Evolutionary conservation across 2,329 filamentous ascomycete genomes (phyloP), one percentile per base, ranked within the genome.

Genomic region (Paraphoma sp.): DNA sequence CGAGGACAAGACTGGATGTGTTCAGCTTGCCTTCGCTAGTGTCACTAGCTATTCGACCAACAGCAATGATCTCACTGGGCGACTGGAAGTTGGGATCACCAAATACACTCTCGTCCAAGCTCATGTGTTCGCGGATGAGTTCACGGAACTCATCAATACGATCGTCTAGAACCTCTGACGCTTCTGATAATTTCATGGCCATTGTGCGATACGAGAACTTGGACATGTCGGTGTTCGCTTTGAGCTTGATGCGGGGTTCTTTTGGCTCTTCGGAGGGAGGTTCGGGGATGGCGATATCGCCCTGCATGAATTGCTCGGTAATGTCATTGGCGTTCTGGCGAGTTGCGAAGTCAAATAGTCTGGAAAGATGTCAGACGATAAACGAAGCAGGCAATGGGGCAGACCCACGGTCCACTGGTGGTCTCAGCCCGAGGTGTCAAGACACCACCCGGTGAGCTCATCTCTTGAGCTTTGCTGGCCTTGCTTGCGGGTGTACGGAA

Each of bases 101-200:
- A 74, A 99, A 96, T 0, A 87, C 89, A 16, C 86, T 85, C 56
- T 95, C 89, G 16, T 95, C 91, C 6, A 97, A 81, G 12, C 85
- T 82, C 76, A 96, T 86, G 63, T 93, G 83, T 53, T 89, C 86
- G 77, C 91, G 88, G 5, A 96, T 83, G 1, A 93, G 76, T n/a
- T 82, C 80, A 56, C 87, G 84, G 69, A 97, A 97, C 60, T 93
- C 92, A 68, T 98, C 93, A 80, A 99, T 97, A 67, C 93, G 86
- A 77, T 98, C 94, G 77, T 99, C 95, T 7, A 98, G 84, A 44
- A 97, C 91, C 75, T 97, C 93, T 4, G 94, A 96, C 0, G 92
- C 88, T 74, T 97, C 93, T 5, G 92, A 93, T 6, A 95, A 83
- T 71, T 97, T 96, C 93, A 98, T 97, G 2, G 92, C 90, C 83